phyloP scores from a whole-genome alignment of 106 monocot species.

The Allium fistulosum region DNA sequence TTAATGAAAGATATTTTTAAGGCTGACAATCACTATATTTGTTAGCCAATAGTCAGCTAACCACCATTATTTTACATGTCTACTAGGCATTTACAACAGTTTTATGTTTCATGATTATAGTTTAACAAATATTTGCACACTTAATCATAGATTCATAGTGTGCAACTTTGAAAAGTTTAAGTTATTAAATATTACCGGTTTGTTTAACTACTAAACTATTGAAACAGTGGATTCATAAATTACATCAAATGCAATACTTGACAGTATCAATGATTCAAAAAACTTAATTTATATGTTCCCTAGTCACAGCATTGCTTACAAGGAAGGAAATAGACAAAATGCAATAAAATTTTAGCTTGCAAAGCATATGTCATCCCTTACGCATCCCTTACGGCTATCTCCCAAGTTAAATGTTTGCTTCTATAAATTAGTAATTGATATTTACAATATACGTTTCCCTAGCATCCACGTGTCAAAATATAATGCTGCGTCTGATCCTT shows the following conservation, averaged over 20 bases:
- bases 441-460: no score
- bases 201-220: no score
- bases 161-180: no score
- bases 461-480: neutral
- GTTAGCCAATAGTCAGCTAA: no score
- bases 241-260: neutral
- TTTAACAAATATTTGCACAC: no score
- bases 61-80: no score
- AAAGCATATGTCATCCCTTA: neutral
- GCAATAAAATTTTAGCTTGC: neutral
- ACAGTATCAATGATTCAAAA: neutral
- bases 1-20: no score
- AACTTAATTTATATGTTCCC: neutral
- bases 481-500: neutral
- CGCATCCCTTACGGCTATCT: slow-evolving; percentile 8
- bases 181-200: no score
- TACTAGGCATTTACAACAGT: no score
- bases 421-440: neutral
- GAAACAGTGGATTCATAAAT: neutral
- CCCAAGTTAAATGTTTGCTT: neutral
- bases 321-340: slow-evolving; percentile 1
- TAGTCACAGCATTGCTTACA: neutral
- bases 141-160: no score
- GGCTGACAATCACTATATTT: no score
- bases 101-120: no score